Percentiles rank a stretch among this genome's conserved stretches.
Conservation (phyloP, 2,329 filamentous ascomycete genomes). For the Metarhizium anisopliae region DNA sequence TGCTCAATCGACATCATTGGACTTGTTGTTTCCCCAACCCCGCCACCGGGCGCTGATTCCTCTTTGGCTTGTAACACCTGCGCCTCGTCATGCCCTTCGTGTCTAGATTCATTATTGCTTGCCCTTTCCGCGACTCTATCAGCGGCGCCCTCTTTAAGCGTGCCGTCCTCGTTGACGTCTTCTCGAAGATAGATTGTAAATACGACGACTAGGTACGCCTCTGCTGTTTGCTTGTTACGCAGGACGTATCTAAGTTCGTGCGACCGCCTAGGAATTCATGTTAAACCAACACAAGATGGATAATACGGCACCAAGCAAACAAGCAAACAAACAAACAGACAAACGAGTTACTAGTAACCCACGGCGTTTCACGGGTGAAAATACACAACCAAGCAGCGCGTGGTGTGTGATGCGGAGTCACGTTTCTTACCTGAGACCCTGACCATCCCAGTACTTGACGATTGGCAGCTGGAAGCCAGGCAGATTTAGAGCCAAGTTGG, state of each 20-base stretch:
- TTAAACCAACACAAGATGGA: conserved; percentile 9
- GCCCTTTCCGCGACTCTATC: conserved; percentile 14
- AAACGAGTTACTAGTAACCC: conserved; percentile 1
- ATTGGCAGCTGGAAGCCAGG: conserved; percentile 67
- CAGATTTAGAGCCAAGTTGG: conserved; percentile 59
- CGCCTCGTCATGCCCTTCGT: conserved; percentile 23
- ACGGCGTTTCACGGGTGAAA: neutral
- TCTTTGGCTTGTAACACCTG: conserved; percentile 29
- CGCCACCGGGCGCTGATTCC: conserved; percentile 19
- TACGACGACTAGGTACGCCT: conserved; percentile 71
- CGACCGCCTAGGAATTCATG: conserved; percentile 47
- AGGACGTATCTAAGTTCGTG: conserved; percentile 87
- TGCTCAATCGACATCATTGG: conserved; percentile 35
- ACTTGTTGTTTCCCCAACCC: conserved; percentile 12
- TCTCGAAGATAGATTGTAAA: conserved; percentile 70
- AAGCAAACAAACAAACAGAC: too few relatives aligned
- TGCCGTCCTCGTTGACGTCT: conserved; percentile 50
- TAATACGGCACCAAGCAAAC: neutral
- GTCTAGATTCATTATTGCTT: conserved; percentile 14
- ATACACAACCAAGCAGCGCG: conserved; percentile 3
- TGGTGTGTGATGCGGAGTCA: neutral
- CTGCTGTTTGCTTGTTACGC: conserved; percentile 65
- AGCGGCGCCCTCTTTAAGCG: conserved; percentile 34
- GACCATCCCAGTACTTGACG: conserved; percentile 72
- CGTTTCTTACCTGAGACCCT: conserved; percentile 57